These are phyloP conservation scores for Pestalotiopsis sp. DNA, from an alignment of 2,329 filamentous ascomycete species.

Conservation along the genomic window DNA sequence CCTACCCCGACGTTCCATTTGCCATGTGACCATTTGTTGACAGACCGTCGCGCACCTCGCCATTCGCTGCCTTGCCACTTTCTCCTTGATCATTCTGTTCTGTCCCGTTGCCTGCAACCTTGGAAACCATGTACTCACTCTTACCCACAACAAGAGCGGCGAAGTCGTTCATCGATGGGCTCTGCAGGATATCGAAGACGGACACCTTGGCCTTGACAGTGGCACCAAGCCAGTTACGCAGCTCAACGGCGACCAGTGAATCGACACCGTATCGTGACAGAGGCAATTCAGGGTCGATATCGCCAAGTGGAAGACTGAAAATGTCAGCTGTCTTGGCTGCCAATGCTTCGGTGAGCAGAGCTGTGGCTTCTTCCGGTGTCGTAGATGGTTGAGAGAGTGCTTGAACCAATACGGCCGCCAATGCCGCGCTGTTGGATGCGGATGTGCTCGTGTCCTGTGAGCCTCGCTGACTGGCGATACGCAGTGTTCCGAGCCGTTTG, in stretches of 20 bases:
- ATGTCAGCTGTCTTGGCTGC: constrained; percentile 16
- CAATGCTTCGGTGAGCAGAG: constrained; percentile 1
- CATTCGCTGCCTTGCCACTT: too few species aligned
- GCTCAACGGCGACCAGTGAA: constrained; percentile 22
- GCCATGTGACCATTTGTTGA: too few species aligned
- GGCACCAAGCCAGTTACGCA: constrained; percentile 18
- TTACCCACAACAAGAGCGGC: neutral
- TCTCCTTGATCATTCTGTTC: too few species aligned
- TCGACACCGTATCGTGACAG: constrained; percentile 18
- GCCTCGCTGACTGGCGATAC: too few species aligned
- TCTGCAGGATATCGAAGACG: constrained; percentile 17
- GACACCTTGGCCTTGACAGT: constrained; percentile 14
- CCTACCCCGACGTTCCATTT: too few species aligned
- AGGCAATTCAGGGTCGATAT: constrained; percentile 13
- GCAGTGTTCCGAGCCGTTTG: too few species aligned
- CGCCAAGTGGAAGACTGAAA: constrained; percentile 15
- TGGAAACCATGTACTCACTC: too few species aligned
- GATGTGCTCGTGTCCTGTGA: too few species aligned
- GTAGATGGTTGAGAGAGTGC: too few species aligned
- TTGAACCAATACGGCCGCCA: neutral
- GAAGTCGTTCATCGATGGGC: neutral
- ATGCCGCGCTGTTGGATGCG: too few species aligned
- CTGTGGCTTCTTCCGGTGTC: neutral
- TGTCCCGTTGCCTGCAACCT: too few species aligned
- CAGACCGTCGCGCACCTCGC: too few species aligned